These are phyloP conservation scores for Sarocladiaceae sp. DNA, from an alignment of 2,329 filamentous ascomycete genomes.

Conservation along the genomic window DNA sequence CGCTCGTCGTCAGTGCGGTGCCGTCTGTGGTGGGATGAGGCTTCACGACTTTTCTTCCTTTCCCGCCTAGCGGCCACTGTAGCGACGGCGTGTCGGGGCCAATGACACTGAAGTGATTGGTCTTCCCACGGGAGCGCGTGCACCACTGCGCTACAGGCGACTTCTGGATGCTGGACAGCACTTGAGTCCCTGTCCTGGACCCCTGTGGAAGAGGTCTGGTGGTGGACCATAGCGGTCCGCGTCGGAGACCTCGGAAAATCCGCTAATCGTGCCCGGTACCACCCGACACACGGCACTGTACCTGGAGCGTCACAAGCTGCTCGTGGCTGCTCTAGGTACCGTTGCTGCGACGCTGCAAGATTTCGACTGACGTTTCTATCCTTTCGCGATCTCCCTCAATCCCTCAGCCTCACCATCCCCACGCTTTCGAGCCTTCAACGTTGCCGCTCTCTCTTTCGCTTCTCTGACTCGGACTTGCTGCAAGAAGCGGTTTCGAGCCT, in stretches of 20 bases:
- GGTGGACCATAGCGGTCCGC: background rate
- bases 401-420: conserved; percentile 1
- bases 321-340: too few relatives aligned
- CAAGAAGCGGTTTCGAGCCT: conserved; percentile 4
- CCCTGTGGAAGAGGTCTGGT: too few relatives aligned
- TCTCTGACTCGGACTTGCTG: background rate
- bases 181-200: too few relatives aligned
- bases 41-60: conserved; percentile 2
- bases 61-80: conserved; percentile 1
- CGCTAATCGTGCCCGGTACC: conserved; percentile 8
- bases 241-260: conserved; percentile 13
- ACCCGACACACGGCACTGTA: conserved; percentile 12
- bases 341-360: conserved; percentile 3
- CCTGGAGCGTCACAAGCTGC: conserved; percentile 7
- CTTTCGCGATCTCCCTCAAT: conserved; percentile 7
- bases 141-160: background rate
- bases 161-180: too few relatives aligned
- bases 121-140: conserved; percentile 3
- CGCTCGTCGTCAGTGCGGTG: too few relatives aligned
- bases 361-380: conserved; percentile 7
- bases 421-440: background rate
- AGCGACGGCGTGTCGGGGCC: too few relatives aligned
- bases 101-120: too few relatives aligned
- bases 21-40: conserved; percentile 9
- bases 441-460: background rate